These are phyloP conservation scores for Glonium stellatum DNA, from an alignment of 495 filamentous ascomycete genomes.

Conservation along the genomic window DNA sequence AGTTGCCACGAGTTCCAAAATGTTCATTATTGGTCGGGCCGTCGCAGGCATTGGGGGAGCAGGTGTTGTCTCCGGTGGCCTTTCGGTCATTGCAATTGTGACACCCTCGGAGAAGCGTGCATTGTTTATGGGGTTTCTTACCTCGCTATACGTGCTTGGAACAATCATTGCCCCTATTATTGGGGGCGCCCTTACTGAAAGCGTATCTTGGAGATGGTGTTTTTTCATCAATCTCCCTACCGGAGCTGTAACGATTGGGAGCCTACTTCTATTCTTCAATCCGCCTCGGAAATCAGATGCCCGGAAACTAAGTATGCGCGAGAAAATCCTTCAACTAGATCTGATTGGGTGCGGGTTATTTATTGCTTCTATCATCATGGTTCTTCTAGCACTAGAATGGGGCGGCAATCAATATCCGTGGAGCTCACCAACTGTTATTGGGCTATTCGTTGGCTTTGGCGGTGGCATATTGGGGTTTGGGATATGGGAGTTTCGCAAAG, in stretches of 20 bases:
- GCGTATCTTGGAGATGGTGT: conserved; percentile 21
- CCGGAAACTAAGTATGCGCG: neutral
- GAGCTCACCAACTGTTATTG: conserved; percentile 1
- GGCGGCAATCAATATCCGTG: conserved; percentile 1
- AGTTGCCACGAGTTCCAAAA: conserved; percentile 37
- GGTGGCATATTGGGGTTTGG: conserved; percentile 9
- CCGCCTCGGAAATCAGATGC: conserved; percentile 1
- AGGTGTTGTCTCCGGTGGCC: neutral
- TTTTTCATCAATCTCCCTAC: conserved; percentile 21
- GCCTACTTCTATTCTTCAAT: conserved; percentile 41
- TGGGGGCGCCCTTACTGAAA: conserved; percentile 24
- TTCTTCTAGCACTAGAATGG: conserved; percentile 5
- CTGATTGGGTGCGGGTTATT: neutral
- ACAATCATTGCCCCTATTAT: conserved; percentile 21
- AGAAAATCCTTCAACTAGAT: neutral
- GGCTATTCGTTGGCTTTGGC: conserved; percentile 15
- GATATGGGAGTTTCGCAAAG: neutral
- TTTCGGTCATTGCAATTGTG: neutral
- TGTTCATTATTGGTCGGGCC: conserved; percentile 43
- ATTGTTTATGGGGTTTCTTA: conserved; percentile 10
- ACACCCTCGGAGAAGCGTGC: neutral
- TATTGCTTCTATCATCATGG: neutral
- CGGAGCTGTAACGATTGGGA: conserved; percentile 35
- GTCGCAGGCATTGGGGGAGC: conserved; percentile 32
- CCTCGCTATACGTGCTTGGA: conserved; percentile 28